These are phyloP conservation scores for Gaeumannomyces tritici DNA, from an alignment of 2,329 filamentous ascomycete species.

Conservation along the genomic window DNA sequence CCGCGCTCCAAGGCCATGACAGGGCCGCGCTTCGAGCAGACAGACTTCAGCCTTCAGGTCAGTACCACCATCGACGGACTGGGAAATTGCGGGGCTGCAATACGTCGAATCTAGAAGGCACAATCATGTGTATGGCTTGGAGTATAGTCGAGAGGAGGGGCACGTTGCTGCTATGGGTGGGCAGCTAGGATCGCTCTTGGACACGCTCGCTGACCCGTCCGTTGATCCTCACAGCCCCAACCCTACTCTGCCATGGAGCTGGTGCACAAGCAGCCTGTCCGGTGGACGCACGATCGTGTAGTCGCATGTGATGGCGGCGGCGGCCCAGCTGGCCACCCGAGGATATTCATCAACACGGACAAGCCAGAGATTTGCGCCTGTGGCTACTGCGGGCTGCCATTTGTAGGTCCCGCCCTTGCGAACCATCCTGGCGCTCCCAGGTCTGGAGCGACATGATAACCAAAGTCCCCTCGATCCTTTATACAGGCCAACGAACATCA, in stretches of 20 bases:
- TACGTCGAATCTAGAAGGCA: background rate
- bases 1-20: slow-evolving; percentile 77
- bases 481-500: slow-evolving; percentile 80
- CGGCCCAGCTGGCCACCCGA: slow-evolving; percentile 80
- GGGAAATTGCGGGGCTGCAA: background rate
- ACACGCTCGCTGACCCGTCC: background rate
- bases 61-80: slow-evolving; percentile 16
- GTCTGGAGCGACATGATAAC: background rate
- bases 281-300: slow-evolving; percentile 74
- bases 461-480: background rate
- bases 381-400: slow-evolving; percentile 89
- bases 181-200: background rate
- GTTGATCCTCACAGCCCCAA: slow-evolving; percentile 54
- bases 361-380: slow-evolving; percentile 86
- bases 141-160: background rate
- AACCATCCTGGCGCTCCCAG: background rate
- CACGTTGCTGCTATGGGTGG: background rate
- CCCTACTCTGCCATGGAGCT: slow-evolving; percentile 86
- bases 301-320: slow-evolving; percentile 90
- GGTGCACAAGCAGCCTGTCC: slow-evolving; percentile 90
- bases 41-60: slow-evolving; percentile 87
- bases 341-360: slow-evolving; percentile 95
- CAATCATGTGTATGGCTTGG: background rate
- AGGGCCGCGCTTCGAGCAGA: slow-evolving; percentile 95
- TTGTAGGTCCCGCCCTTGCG: slow-evolving; percentile 48